These are phyloP conservation scores for Acmispon strigosus DNA, from an alignment of 306 rosid genomes.

Conservation along the genomic window DNA sequence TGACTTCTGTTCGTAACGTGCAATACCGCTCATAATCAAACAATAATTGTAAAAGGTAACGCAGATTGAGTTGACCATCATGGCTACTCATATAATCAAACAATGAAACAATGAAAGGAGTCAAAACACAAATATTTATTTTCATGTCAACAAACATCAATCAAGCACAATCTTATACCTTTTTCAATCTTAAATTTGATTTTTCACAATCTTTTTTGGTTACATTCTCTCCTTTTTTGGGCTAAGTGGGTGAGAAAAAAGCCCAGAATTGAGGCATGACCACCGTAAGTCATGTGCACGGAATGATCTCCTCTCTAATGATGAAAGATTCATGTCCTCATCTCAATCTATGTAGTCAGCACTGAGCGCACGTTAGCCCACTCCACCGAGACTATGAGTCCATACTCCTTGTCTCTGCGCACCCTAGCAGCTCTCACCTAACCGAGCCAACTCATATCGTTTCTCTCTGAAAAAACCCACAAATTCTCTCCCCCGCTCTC, in stretches of 20 bases:
- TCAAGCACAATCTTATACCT: too few relatives aligned
- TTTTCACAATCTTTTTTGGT: too few relatives aligned
- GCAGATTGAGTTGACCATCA: too few relatives aligned
- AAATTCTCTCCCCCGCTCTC: slow-evolving; percentile 8
- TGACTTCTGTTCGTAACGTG: too few relatives aligned
- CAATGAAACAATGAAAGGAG: too few relatives aligned
- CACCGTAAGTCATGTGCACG: slow-evolving; percentile 15
- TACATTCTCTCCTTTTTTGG: neutral
- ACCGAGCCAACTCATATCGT: slow-evolving; percentile 41
- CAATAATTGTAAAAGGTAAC: too few relatives aligned
- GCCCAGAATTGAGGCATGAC: neutral
- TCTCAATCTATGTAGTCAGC: neutral
- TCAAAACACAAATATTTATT: too few relatives aligned
- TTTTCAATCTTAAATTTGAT: too few relatives aligned
- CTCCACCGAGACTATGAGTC: neutral
- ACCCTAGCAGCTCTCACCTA: slow-evolving; percentile 30
- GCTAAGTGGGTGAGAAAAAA: too few relatives aligned
- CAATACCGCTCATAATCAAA: too few relatives aligned
- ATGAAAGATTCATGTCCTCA: neutral
- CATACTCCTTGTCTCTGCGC: slow-evolving; percentile 35
- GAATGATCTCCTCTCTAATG: neutral
- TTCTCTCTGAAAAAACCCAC: slow-evolving; percentile 9
- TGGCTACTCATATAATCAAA: too few relatives aligned
- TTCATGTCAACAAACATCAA: too few relatives aligned
- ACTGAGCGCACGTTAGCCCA: slow-evolving; percentile 39